These are phyloP conservation scores for Geotrichum fermentans DNA, from an alignment of 1,139 yeast genomes.

Conservation along the genomic window DNA sequence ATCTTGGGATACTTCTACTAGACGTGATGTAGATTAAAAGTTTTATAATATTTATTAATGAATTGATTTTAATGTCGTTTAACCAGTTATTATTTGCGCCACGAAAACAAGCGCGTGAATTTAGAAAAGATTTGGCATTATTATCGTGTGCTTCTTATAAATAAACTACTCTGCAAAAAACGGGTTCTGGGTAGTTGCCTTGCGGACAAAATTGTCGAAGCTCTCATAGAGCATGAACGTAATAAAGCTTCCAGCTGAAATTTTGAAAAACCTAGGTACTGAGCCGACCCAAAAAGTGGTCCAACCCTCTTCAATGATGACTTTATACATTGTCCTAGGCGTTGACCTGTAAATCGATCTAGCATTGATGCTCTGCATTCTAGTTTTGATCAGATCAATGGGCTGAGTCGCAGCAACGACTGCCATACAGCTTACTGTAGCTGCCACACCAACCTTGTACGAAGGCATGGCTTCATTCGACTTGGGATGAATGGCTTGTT, in stretches of 20 bases:
- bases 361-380: conserved; percentile 75
- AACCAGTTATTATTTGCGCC: not conserved
- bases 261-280: conserved; percentile 72
- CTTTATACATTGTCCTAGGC: conserved; percentile 64
- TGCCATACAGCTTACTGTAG: conserved; percentile 48
- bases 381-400: conserved; percentile 79
- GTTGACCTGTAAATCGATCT: conserved; percentile 56
- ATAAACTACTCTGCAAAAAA: not conserved
- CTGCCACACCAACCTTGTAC: conserved; percentile 36
- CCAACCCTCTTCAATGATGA: conserved; percentile 58
- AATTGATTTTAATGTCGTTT: not conserved
- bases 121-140: no score
- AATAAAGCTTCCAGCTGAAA: conserved; percentile 73
- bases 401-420: conserved; percentile 86
- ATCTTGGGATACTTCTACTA: conserved; percentile 94
- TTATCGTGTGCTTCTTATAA: no score
- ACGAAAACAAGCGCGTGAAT: no score
- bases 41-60: conserved; percentile 1
- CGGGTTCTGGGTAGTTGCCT: not conserved
- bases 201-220: not conserved
- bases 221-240: conserved; percentile 57
- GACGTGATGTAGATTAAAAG: conserved; percentile 20
- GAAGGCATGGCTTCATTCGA: conserved; percentile 33
- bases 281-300: conserved; percentile 70
- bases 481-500: conserved; percentile 47